Evolutionary conservation across 805 yeast species (phyloP).

Genomic region (Tetrapisispora pingtungensis): DNA sequence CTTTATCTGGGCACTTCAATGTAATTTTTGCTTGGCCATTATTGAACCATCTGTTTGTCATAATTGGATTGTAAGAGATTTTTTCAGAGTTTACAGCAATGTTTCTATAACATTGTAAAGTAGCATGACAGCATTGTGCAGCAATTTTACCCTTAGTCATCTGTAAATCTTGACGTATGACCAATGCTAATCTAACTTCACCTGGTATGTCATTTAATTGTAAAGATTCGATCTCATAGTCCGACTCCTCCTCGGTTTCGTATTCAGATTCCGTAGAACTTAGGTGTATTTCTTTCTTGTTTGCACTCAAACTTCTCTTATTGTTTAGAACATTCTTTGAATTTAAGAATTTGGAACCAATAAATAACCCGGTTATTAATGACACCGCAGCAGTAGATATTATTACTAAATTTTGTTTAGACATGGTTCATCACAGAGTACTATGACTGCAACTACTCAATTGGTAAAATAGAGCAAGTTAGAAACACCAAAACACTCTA

Average conservation of each 20-base stretch:
- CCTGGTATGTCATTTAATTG: constrained; percentile 61
- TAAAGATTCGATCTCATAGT: constrained; percentile 48
- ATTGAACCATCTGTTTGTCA: constrained; percentile 66
- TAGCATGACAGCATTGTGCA: constrained; percentile 98
- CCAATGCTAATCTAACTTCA: constrained; percentile 76
- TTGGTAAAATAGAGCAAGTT: no score
- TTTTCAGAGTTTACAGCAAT: constrained; percentile 42
- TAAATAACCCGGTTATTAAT: not conserved
- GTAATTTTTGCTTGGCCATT: constrained; percentile 93
- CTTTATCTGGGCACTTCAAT: constrained; percentile 58
- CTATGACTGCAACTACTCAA: no score
- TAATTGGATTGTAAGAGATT: constrained; percentile 46
- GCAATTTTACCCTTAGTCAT: constrained; percentile 96
- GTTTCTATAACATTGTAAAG: constrained; percentile 72
- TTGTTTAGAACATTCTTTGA: not conserved
- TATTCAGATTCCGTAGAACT: constrained; percentile 18
- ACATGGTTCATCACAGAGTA: not conserved
- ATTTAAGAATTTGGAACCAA: not conserved
- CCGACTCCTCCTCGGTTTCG: constrained; percentile 43
- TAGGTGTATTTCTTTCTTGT: no score
- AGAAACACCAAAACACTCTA: no score
- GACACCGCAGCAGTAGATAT: not conserved
- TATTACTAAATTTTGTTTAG: not conserved
- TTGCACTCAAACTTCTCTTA: no score
- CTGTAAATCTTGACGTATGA: constrained; percentile 77